Percentiles rank a stretch among this genome's conserved stretches.
phyloP scores from a whole-genome alignment of 1,284 basidiomycete species.

The Trichosporon sp. region DNA sequence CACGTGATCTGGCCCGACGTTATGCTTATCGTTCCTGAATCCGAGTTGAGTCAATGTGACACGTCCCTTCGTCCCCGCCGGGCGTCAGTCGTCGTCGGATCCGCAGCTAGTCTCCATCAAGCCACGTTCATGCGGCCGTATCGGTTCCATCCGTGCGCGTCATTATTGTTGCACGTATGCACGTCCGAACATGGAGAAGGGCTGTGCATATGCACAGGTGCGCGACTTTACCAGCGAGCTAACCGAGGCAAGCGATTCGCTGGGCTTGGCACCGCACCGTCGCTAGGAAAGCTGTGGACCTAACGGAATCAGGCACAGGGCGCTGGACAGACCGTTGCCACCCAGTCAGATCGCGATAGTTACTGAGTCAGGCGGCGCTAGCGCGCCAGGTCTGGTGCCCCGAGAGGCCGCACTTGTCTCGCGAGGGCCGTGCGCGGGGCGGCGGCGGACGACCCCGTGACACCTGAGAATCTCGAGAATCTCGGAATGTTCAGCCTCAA shows the following conservation, averaged over 20 bases:
- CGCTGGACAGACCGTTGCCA: not conserved
- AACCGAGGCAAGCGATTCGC: not conserved
- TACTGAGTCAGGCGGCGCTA: no score
- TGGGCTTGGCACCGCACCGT: not conserved
- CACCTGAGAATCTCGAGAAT: not conserved
- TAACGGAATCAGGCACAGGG: not conserved
- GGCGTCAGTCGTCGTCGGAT: not conserved
- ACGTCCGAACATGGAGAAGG: not conserved
- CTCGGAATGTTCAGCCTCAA: constrained; percentile 1
- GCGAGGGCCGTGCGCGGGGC: not conserved
- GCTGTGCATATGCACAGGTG: not conserved
- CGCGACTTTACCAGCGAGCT: not conserved
- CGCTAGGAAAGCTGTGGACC: not conserved
- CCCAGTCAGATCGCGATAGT: not conserved
- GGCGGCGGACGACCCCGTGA: not conserved
- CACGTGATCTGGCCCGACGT: not conserved
- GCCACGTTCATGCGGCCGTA: not conserved
- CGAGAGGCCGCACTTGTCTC: no score
- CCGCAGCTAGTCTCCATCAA: not conserved
- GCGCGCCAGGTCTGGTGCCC: not conserved
- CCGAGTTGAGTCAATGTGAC: not conserved
- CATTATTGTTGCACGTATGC: not conserved
- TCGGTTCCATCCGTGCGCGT: not conserved
- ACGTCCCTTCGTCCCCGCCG: not conserved
- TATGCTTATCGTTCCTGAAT: constrained; percentile 2